A percentile compares a stretch with the other conserved stretches of the same genome.
Conservation (phyloP, 495 filamentous ascomycete species). For the Ramalina intermedia region DNA sequence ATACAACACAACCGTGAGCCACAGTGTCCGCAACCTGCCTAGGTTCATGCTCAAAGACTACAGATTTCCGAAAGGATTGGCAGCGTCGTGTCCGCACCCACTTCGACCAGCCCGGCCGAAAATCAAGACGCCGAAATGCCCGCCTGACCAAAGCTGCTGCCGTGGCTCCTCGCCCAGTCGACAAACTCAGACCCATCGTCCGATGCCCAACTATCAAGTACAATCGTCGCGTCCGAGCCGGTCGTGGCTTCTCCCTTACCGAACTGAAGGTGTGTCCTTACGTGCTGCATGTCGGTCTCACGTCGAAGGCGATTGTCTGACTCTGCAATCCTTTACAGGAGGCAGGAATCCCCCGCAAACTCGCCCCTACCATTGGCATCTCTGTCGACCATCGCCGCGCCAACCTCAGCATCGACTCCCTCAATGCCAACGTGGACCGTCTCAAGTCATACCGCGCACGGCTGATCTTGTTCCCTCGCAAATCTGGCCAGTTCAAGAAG, state of each 20-base stretch:
- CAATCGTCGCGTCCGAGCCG: slow-evolving; percentile 93
- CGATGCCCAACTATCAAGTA: slow-evolving; percentile 93
- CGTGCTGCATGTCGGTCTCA: neutral
- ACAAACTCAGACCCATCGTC: slow-evolving; percentile 90
- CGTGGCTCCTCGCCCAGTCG: slow-evolving; percentile 89
- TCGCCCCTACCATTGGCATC: slow-evolving; percentile 92
- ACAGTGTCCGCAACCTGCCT: slow-evolving; percentile 6
- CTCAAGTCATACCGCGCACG: slow-evolving; percentile 90
- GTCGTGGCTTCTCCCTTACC: slow-evolving; percentile 89
- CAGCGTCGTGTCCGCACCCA: slow-evolving; percentile 93
- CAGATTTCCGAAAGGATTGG: slow-evolving; percentile 99
- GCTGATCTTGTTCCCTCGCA: slow-evolving; percentile 95
- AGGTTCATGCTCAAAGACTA: slow-evolving; percentile 11
- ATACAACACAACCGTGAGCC: slow-evolving; percentile 90
- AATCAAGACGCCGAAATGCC: slow-evolving; percentile 76
- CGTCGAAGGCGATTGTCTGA: neutral
- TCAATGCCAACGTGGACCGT: slow-evolving; percentile 85
- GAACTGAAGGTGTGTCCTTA: slow-evolving; percentile 78
- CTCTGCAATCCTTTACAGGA: slow-evolving; percentile 39
- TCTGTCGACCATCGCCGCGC: slow-evolving; percentile 87
- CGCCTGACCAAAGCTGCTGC: slow-evolving; percentile 84
- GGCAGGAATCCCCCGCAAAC: slow-evolving; percentile 86
- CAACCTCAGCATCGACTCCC: slow-evolving; percentile 90
- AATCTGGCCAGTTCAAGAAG: slow-evolving; percentile 78
- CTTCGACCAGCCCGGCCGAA: slow-evolving; percentile 98